These are phyloP conservation scores for Xylaria sp. DNA, from an alignment of 2,329 filamentous ascomycete species.

Conservation along the genomic window DNA sequence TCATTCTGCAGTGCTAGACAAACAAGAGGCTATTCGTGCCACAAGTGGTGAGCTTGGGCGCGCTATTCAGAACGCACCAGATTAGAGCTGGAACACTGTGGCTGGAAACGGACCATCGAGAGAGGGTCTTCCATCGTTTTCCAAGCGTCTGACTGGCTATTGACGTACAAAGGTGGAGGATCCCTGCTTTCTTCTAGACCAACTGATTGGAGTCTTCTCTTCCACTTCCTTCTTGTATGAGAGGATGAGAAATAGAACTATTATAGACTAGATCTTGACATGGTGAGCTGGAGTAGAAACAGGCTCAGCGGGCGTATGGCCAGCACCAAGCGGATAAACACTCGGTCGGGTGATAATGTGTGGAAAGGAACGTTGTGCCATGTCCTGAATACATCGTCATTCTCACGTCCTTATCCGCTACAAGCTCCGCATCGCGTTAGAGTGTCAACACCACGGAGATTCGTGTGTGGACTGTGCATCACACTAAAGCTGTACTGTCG, in stretches of 20 bases:
- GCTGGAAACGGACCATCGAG: conserved; percentile 2
- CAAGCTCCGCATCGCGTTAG: conserved; percentile 4
- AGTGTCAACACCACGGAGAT: background rate
- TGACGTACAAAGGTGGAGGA: background rate
- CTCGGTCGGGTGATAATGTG: background rate
- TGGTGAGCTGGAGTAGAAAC: background rate
- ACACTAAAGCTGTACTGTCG: background rate
- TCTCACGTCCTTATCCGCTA: conserved; percentile 5
- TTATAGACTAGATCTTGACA: background rate
- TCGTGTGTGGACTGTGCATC: background rate
- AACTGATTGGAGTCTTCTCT: background rate
- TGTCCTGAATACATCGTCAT: conserved; percentile 2
- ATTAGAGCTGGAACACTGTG: background rate
- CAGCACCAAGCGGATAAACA: background rate
- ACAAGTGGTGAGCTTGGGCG: conserved; percentile 1
- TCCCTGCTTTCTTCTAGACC: conserved; percentile 15
- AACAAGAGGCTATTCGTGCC: conserved; percentile 14
- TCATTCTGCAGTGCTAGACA: background rate
- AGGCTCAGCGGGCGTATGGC: background rate
- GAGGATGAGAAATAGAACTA: background rate
- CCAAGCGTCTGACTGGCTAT: conserved; percentile 7
- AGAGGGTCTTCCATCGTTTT: conserved; percentile 15
- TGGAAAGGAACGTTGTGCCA: background rate
- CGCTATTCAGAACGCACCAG: conserved; percentile 1
- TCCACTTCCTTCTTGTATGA: background rate